Base-by-base conservation (phyloP, 2,329 filamentous ascomycete species). In the Epichloe brachyelytri region DNA sequence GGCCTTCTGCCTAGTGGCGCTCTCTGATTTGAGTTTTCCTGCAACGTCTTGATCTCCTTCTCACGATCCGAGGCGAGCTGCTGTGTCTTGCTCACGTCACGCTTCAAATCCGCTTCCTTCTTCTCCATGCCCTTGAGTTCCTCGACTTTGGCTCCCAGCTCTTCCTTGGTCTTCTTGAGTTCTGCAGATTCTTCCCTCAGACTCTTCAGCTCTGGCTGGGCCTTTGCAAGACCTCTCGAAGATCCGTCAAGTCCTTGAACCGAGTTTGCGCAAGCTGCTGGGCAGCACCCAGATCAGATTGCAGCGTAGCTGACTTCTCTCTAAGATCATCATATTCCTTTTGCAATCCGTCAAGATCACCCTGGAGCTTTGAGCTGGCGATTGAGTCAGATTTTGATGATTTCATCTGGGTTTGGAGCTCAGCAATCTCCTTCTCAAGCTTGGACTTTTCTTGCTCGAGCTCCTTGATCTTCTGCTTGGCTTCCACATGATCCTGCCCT, bases 241-340 rank as follows among this genome's bases (percentile, higher is more conserved):
- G 71, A 30, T 95, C 86, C 0, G 83, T 83, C 2, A 96, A 71
- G 53, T 97, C 90, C 65, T 89, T 95, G 72, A 89, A 97, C 33
- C 93, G 78, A 15, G 80, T 85, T 54, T 94, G 84, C 0, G 93
- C 88, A 12, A 97, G 77, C 66, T 94, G 82, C 63, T 96, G 83
- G 0, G 90, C 85, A 2, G 89, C 89, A 2, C 82, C 85, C 3
- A 97, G 76, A 62, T 98, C 91, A 0, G 85, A 87, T 61, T 95
- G 83, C 17, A 96, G 67, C 0, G 78, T 77, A 2, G 79, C 73
- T 0, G 83, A 79, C 64, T 84, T 88, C 19, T 75, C 68, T 65
- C 86, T 88, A 37, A 94, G 73, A 41, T 82, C 81, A 41, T 90
- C 75, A 49, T 78, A 78, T 53, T 83, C 78, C 46, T 67, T 66